Conservation (phyloP, 495 filamentous ascomycete genomes). For the Amniculicola lignicola region DNA sequence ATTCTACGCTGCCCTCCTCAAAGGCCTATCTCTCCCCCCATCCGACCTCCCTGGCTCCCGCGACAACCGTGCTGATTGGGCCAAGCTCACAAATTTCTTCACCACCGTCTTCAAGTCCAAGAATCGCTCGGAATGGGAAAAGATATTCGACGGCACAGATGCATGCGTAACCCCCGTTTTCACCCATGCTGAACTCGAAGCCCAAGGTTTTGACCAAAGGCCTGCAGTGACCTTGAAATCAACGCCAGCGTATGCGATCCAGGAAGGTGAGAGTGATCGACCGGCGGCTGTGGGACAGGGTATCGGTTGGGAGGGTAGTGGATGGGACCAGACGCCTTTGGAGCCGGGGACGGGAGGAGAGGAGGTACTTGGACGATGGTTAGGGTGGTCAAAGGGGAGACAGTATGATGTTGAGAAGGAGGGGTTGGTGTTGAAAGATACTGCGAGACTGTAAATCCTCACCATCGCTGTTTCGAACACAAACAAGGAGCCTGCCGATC, state of each 20-base stretch:
- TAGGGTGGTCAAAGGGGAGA: conserved; percentile 68
- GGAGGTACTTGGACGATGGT: conserved; percentile 67
- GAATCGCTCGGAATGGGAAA: conserved; percentile 79
- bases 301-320: conserved; percentile 40
- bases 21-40: conserved; percentile 57
- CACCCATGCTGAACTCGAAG: conserved; percentile 67
- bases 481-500: too few species aligned
- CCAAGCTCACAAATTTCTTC: conserved; percentile 58
- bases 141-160: conserved; percentile 80
- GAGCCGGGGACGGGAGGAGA: conserved; percentile 67
- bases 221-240: conserved; percentile 65
- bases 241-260: conserved; percentile 61
- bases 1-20: conserved; percentile 69
- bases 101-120: conserved; percentile 64
- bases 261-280: conserved; percentile 33
- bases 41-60: conserved; percentile 53
- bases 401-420: conserved; percentile 66
- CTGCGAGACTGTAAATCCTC: conserved; percentile 52
- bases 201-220: conserved; percentile 67
- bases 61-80: conserved; percentile 62
- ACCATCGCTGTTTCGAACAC: too few species aligned
- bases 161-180: conserved; percentile 89
- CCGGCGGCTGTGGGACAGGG: conserved; percentile 53
- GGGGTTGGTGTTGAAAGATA: conserved; percentile 51
- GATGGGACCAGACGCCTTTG: conserved; percentile 60